A percentile compares a stretch with the other conserved stretches of the same genome.
Evolutionary conservation across 2,329 filamentous ascomycete genomes (phyloP).

Genomic region (Arthrobotrys sphaeroides): DNA sequence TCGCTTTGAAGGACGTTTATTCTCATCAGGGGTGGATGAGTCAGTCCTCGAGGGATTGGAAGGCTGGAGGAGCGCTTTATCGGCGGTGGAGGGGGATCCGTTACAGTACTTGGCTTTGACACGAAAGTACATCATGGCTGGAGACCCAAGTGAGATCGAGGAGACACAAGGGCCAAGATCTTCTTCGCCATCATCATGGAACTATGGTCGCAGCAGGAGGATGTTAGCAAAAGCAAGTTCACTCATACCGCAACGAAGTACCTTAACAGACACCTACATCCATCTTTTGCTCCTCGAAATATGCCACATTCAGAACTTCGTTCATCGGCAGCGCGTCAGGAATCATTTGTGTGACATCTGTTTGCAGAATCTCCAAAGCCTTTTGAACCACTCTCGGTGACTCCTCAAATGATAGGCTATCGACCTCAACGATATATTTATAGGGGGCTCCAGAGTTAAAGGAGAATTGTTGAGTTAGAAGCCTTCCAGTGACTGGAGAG

Average conservation of each 20-base stretch:
- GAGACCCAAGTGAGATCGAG: conserved; percentile 70
- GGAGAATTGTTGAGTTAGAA: conserved; percentile 66
- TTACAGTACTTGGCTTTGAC: conserved; percentile 65
- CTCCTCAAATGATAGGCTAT: conserved; percentile 65
- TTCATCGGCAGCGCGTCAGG: conserved; percentile 66
- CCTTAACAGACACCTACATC: conserved; percentile 62
- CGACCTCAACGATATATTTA: conserved; percentile 71
- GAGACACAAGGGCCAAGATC: conserved; percentile 72
- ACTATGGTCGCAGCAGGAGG: conserved; percentile 64
- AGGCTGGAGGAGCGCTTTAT: conserved; percentile 55
- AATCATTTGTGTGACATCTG: conserved; percentile 44
- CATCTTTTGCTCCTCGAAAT: conserved; percentile 70
- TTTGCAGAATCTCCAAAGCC: conserved; percentile 63
- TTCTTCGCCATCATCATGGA: conserved; percentile 73
- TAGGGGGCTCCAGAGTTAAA: conserved; percentile 72
- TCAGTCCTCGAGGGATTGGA: conserved; percentile 59
- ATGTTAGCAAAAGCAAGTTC: background rate
- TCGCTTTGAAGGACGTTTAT: conserved; percentile 58
- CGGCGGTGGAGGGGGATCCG: conserved; percentile 54
- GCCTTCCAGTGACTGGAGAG: conserved; percentile 61
- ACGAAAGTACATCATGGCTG: conserved; percentile 69
- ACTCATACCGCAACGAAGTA: background rate
- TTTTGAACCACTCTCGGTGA: conserved; percentile 66
- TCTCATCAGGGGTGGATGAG: conserved; percentile 57
- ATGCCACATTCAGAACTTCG: conserved; percentile 71